A percentile compares a stretch with the other conserved stretches of the same genome.
Conservation (phyloP, 371 early-diverging fungal genomes). For the Amoeboaphelidium protococcarum region DNA sequence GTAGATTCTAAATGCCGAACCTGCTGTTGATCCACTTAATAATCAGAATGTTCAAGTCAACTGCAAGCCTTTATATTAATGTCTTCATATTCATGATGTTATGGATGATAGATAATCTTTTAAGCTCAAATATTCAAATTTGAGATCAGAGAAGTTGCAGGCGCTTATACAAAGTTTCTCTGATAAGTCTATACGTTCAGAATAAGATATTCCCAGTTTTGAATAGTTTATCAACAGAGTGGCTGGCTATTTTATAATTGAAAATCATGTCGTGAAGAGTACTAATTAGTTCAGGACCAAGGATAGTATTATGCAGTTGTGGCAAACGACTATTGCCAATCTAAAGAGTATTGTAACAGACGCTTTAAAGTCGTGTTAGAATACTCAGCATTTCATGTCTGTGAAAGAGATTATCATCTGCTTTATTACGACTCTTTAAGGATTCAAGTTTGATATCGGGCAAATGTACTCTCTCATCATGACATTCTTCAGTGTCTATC, state of each 20-base stretch:
- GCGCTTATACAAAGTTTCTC: conserved; percentile 23
- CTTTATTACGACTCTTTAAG: conserved; percentile 70
- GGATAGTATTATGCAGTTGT: conserved; percentile 57
- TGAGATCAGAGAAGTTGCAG: conserved; percentile 48
- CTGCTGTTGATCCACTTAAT: conserved; percentile 30
- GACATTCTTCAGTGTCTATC: conserved; percentile 48
- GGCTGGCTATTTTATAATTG: conserved; percentile 85
- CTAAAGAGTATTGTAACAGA: conserved; percentile 47
- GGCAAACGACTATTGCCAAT: conserved; percentile 56
- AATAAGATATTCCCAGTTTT: conserved; percentile 31
- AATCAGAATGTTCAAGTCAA: conserved; percentile 44
- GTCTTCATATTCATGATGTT: conserved; percentile 76
- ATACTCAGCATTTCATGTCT: conserved; percentile 40
- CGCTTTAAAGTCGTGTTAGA: conserved; percentile 40
- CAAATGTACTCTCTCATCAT: conserved; percentile 31
- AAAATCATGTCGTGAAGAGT: conserved; percentile 59
- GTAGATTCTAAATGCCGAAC: neutral
- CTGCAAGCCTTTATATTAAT: conserved; percentile 78
- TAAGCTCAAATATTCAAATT: conserved; percentile 68
- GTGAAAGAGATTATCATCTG: conserved; percentile 44
- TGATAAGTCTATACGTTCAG: conserved; percentile 27
- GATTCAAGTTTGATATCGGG: conserved; percentile 37
- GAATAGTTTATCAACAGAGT: conserved; percentile 52
- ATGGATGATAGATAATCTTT: conserved; percentile 62
- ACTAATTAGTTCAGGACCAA: conserved; percentile 72